Evolutionary conservation across 495 filamentous ascomycete genomes (phyloP).

Genomic region (Lindgomyces ingoldianus): DNA sequence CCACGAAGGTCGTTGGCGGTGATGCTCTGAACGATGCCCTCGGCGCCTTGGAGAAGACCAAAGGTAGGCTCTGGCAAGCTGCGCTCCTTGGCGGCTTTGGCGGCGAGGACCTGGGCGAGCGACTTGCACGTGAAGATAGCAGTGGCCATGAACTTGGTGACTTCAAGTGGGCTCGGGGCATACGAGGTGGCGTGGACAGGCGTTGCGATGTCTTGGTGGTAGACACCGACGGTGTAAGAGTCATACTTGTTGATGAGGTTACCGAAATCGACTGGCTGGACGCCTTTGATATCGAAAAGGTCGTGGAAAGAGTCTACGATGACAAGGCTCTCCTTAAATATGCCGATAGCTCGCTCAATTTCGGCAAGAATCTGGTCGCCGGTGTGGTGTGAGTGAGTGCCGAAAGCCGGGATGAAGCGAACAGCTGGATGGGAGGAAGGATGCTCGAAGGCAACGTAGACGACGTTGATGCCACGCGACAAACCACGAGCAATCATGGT

Average conservation of each 20-base stretch:
- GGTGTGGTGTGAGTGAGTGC: background rate
- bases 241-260: slow-evolving; percentile 57
- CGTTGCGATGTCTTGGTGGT: slow-evolving; percentile 66
- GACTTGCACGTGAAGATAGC: slow-evolving; percentile 64
- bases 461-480: slow-evolving; percentile 28
- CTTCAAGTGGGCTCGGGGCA: slow-evolving; percentile 62
- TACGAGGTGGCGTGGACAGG: slow-evolving; percentile 53
- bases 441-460: slow-evolving; percentile 21
- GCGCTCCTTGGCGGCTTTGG: slow-evolving; percentile 67
- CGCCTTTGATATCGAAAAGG: slow-evolving; percentile 10
- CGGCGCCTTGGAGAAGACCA: slow-evolving; percentile 71
- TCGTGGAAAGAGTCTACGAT: slow-evolving; percentile 36
- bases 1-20: slow-evolving; percentile 53
- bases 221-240: slow-evolving; percentile 57
- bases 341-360: slow-evolving; percentile 11
- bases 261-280: slow-evolving; percentile 25
- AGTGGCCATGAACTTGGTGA: slow-evolving; percentile 67
- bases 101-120: slow-evolving; percentile 67
- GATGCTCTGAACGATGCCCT: slow-evolving; percentile 65
- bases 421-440: slow-evolving; percentile 2
- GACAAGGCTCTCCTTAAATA: slow-evolving; percentile 19
- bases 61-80: slow-evolving; percentile 71
- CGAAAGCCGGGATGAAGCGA: slow-evolving; percentile 12
- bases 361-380: slow-evolving; percentile 6
- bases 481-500: slow-evolving; percentile 24